Evolutionary conservation across 2,329 filamentous ascomycete species (phyloP), one percentile per base, ranked within the genome.

Genomic region (Allantophomopsis cytisporea): DNA sequence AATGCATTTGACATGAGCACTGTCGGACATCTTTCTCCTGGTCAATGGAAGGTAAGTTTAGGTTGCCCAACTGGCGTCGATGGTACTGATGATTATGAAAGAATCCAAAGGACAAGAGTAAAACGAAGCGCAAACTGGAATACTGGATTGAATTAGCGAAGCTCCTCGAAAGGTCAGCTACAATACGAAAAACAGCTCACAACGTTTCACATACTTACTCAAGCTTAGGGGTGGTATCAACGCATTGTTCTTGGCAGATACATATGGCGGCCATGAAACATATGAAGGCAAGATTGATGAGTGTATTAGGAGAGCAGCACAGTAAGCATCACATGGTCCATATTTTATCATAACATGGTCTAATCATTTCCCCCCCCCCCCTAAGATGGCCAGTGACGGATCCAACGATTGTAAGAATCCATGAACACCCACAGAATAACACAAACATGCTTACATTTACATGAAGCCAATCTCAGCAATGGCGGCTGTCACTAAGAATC

Each of bases 1-100:
- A 80, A 79, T 58, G 75, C 74, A 2, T 79, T 80, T 46, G 75
- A 79, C 43, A 79, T 79, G 73, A 73, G 65, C 2, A 78, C 74
- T 0, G 65, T 79, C 5, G 75, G 75, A 2, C 76, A 81, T 51
- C 52, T 81, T 28, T 75, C 71, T 0, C 74, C 75, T 1, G 76
- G 76, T 1, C 76, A 80, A 57, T 81, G 76, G 77, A 80, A 77
- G 60, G 71, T 71, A 37, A 43, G 55, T 43, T 1, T 7, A 15
- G 17, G 16, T 36, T 28, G 11, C 21, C 15, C 14, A 23, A 32
- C 35, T 14, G 2, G 37, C 47, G 16, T 47, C 5, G 34, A 14
- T 41, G 37, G 14, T 35, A 7, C 16, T 20, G 5, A 44, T 37
- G 35, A 18, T 16, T 15, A 21, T 7, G 2, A 23, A 47, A 76